Percentiles rank a stretch among this genome's conserved stretches.
These are phyloP conservation scores for Dissophora globulifera DNA, from an alignment of 192 early-diverging fungal species.

Conservation along the genomic window DNA sequence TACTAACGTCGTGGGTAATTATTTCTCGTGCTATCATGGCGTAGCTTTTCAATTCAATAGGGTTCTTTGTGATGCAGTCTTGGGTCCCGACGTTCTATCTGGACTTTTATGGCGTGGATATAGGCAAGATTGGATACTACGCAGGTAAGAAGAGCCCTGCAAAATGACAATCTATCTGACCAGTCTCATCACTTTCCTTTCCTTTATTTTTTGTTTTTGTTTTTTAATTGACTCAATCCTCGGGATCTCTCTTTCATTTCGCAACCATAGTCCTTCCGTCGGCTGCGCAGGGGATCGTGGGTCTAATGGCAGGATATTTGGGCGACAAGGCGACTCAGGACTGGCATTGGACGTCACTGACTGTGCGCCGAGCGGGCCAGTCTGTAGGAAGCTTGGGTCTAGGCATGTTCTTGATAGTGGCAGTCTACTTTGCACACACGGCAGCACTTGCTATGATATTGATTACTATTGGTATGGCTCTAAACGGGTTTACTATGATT, in stretches of 20 bases:
- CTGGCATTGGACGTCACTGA: conserved; percentile 24
- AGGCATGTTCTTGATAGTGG: conserved; percentile 35
- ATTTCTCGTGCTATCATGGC: no score
- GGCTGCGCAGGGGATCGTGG: conserved; percentile 33
- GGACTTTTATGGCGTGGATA: conserved; percentile 50
- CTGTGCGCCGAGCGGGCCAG: conserved; percentile 33
- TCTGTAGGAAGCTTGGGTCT: conserved; percentile 35
- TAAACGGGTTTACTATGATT: conserved; percentile 47
- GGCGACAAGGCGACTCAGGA: conserved; percentile 41
- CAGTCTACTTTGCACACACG: conserved; percentile 29
- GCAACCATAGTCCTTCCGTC: conserved; percentile 37
- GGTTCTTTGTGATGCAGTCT: conserved; percentile 51
- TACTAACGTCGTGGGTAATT: no score
- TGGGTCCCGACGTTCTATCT: conserved; percentile 56
- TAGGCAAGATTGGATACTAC: conserved; percentile 51
- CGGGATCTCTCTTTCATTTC: not conserved
- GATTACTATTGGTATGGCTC: conserved; percentile 42
- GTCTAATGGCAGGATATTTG: conserved; percentile 37
- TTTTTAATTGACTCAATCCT: no score
- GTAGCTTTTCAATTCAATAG: conserved; percentile 39
- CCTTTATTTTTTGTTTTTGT: no score
- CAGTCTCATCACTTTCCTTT: no score
- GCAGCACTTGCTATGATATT: conserved; percentile 28
- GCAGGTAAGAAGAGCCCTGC: conserved; percentile 21
- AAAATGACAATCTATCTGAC: no score